Conservation (phyloP, 768 basidiomycete species). For the Panus rudis region DNA sequence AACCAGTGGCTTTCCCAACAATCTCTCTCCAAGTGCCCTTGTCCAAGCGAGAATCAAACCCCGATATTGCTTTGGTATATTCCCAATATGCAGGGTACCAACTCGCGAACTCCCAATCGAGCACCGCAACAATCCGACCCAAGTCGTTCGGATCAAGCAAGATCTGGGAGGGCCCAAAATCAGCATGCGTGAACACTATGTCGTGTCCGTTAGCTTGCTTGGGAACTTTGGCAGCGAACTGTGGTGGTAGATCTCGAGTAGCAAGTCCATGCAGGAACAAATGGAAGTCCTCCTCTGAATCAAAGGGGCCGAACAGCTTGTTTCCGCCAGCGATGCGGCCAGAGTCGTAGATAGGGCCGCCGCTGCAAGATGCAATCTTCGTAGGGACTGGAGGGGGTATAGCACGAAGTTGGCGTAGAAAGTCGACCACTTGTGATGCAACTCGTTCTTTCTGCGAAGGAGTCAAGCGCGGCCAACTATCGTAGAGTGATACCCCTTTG, state of each 20-base stretch:
- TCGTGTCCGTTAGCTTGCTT: neutral
- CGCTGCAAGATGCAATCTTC: neutral
- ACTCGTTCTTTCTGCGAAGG: too few species aligned
- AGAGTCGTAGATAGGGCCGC: neutral
- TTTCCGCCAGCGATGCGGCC: neutral
- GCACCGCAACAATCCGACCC: neutral
- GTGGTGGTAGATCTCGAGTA: neutral
- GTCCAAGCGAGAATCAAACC: neutral
- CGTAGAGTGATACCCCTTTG: neutral
- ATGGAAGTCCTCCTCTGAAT: neutral
- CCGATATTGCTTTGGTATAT: neutral
- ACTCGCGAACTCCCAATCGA: constrained; percentile 3
- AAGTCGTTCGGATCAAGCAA: neutral
- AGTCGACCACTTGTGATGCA: too few species aligned
- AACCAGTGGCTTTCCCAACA: too few species aligned
- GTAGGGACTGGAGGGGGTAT: too few species aligned
- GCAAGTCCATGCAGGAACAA: neutral
- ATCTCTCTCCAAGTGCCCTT: too few species aligned
- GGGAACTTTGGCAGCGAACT: neutral
- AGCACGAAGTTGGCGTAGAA: too few species aligned
- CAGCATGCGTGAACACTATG: constrained; percentile 1
- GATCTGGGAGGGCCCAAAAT: neutral
- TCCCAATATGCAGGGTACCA: neutral
- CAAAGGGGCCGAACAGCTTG: neutral
- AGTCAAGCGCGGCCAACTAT: too few species aligned